A percentile compares a stretch with the other conserved stretches of the same genome.
Evolutionary conservation across 73 alveolate species (phyloP).

Genomic region (Effrenium voratum): DNA sequence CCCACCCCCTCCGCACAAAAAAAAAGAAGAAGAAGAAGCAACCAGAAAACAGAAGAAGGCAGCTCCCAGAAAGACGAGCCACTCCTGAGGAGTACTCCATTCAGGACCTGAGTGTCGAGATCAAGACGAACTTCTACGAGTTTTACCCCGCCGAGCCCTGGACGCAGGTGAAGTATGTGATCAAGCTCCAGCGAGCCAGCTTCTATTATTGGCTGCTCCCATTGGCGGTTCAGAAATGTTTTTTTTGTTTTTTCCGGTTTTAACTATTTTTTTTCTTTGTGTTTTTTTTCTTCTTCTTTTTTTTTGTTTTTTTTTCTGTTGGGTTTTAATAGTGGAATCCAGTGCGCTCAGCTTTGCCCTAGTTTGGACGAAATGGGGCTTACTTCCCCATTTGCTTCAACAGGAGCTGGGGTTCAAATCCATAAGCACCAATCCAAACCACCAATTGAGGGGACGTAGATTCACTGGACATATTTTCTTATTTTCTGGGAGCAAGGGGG

Average conservation of each 20-base stretch:
- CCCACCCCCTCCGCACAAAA: too few relatives aligned
- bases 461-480: background rate
- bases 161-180: background rate
- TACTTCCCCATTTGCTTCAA: background rate
- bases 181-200: background rate
- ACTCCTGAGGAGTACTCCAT: slow-evolving; percentile 24
- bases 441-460: background rate
- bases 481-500: background rate
- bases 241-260: background rate
- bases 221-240: background rate
- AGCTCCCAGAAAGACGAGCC: too few relatives aligned
- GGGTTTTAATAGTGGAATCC: background rate
- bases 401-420: background rate
- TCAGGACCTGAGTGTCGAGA: background rate
- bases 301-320: background rate
- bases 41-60: too few relatives aligned
- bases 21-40: too few relatives aligned
- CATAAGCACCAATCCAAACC: background rate
- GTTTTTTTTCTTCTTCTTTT: too few relatives aligned
- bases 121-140: slow-evolving; percentile 6
- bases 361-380: background rate
- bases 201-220: background rate
- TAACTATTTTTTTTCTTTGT: background rate
- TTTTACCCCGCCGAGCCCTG: background rate
- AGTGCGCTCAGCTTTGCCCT: background rate